Evolutionary conservation across 345 rosid species (phyloP), one percentile per base, ranked within the genome.

Genomic region (Lenwebbia sp.): DNA sequence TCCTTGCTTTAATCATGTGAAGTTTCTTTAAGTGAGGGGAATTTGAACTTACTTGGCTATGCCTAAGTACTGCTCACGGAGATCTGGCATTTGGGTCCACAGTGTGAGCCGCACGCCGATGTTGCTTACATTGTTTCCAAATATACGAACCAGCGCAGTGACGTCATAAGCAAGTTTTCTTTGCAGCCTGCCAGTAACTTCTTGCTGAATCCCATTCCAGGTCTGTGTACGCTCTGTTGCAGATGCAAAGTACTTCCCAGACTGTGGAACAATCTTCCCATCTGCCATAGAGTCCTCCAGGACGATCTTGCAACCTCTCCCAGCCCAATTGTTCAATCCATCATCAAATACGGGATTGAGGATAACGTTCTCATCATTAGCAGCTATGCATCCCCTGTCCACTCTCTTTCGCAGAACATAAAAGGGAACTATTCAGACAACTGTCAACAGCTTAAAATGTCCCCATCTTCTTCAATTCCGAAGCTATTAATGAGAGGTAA

Each of bases 121-220:
- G 89, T 47, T 89, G 13, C 95, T 87, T 62, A 93, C 92, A 84
- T 92, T 90, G 89, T 91, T 93, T 58, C 98, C 98, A 53, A 87
- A 92, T 87, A 97, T 91, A 83, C 96, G 90, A 82, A 94, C 96
- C 25, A 95, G 91, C 13, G 98, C 98, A 58, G 92, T 87, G 82
- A 90, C 93, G 54, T 93, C 95, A 88, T 96, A 97, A 78, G 93
- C 96, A 89, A 94, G 90, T 90, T 97, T 96, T 85, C 96, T 90
- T 86, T 92, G 94, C 88, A 96, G 93, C 90, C 93, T 94, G 83
- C 93, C 96, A 28, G 98, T 96, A 62, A 97, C 92, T 55, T 97
- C 98, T 89, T 97, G 98, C 91, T 96, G 95, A 84, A 97, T 94
- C 41, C 99, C 99, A 40, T 96, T 96, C 99, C 99, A 97, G 86